Evolutionary conservation across 1,284 basidiomycete species (phyloP), one percentile per base, ranked within the genome.

Genomic region (Papiliotrema nemorosa): DNA sequence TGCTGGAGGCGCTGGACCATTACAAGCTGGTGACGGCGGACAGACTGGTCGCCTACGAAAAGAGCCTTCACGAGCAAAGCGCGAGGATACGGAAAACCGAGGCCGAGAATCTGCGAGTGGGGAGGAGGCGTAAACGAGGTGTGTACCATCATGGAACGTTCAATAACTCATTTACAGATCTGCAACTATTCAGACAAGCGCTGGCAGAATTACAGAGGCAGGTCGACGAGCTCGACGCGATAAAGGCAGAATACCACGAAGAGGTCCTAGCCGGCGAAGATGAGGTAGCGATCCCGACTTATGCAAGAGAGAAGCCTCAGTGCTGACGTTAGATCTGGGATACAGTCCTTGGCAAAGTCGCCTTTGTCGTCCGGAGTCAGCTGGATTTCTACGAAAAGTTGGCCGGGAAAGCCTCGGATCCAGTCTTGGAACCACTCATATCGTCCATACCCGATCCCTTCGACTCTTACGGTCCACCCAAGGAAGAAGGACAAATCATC

Each of bases 201-300:
- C 76, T 93, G 27, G 74, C 81, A 24, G 80, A 91, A 18, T 76
- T 97, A 33, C 92, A 97, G 64, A 80, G 83, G 35, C 90, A 94
- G 72, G 90, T 97, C 9, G 70, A 75, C 54, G 71, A 73, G 56
- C 58, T 75, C 6, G 73, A 75, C 54, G 55, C 50, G 1, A 57
- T 75, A 47, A 75, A 75, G 54, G 62, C 69, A 20, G 81, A 83
- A 22, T 73, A 73, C 52, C 69, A 75, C 40, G 67, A 75, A 58
- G 87, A 93, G 60, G 91, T 94, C 48, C 77, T 93, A 47, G 88
- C 90, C 52, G 89, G 90, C 58, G 92, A 97, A 75, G 89, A 94
- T 63, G 85, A 92, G 60, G 66, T 67, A 40, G 53, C n/a, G 22
- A 27, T 5, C 16, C 18, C 20, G 3, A 9, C 26, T 31, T 10